These are phyloP conservation scores for Ceratobasidium sp. DNA, from an alignment of 1,284 basidiomycete genomes.

Conservation along the genomic window DNA sequence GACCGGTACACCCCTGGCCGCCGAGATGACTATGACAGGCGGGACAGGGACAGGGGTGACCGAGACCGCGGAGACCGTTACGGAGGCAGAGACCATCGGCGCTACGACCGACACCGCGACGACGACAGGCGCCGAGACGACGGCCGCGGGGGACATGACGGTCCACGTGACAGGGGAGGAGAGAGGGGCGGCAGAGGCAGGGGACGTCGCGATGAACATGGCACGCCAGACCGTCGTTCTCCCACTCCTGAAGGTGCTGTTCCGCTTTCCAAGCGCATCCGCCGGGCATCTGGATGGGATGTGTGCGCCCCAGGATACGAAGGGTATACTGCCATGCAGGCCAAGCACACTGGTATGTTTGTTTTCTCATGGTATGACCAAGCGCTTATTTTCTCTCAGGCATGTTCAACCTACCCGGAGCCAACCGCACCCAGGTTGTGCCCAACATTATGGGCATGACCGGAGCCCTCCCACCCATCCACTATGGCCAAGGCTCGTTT, in stretches of 20 bases:
- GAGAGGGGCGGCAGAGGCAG: constrained; percentile 53
- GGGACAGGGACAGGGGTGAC: no score
- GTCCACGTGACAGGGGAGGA: constrained; percentile 43
- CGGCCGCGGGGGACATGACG: constrained; percentile 42
- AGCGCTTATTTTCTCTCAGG: constrained; percentile 55
- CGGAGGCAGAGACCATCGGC: constrained; percentile 42
- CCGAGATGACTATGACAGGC: constrained; percentile 14
- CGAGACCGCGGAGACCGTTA: constrained; percentile 43
- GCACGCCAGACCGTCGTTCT: constrained; percentile 78
- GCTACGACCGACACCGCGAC: constrained; percentile 45
- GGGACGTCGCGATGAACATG: constrained; percentile 56
- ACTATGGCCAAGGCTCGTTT: constrained; percentile 51
- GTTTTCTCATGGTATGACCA: background rate
- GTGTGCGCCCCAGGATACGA: constrained; percentile 95
- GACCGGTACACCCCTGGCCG: constrained; percentile 42
- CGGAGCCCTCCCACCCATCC: constrained; percentile 80
- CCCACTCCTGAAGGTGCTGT: constrained; percentile 89
- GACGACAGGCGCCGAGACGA: constrained; percentile 43
- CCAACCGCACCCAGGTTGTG: constrained; percentile 85
- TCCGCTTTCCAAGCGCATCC: constrained; percentile 83
- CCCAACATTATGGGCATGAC: constrained; percentile 74
- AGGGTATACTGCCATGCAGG: constrained; percentile 91
- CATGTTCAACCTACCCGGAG: constrained; percentile 90
- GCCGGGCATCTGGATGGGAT: constrained; percentile 94
- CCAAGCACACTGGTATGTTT: constrained; percentile 89